Evolutionary conservation across 1,284 basidiomycete species (phyloP).

Genomic region (Trametes sp.): DNA sequence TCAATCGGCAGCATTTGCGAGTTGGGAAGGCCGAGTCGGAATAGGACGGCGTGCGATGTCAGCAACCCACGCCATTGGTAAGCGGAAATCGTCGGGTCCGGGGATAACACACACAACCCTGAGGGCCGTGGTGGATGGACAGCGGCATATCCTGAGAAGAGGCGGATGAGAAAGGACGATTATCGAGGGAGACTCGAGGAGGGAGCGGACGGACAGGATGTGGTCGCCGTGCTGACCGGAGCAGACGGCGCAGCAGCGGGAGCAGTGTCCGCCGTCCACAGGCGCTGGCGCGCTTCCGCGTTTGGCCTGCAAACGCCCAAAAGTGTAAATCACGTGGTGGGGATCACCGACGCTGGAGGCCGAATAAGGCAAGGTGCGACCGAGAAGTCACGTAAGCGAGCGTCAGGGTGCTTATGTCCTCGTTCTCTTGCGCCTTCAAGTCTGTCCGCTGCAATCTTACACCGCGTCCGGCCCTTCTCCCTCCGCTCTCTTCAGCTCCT

Average conservation of each 20-base stretch:
- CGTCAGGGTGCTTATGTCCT: slow-evolving; percentile 31
- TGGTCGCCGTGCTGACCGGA: background rate
- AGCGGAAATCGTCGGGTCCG: slow-evolving; percentile 23
- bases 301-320: background rate
- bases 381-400: slow-evolving; percentile 29
- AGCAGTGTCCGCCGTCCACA: background rate
- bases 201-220: slow-evolving; percentile 6
- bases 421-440: slow-evolving; percentile 16
- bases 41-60: slow-evolving; percentile 20
- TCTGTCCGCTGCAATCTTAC: slow-evolving; percentile 28
- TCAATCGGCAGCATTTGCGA: background rate
- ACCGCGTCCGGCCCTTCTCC: slow-evolving; percentile 26
- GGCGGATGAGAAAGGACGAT: background rate
- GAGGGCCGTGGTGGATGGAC: slow-evolving; percentile 1
- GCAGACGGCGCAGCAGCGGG: background rate
- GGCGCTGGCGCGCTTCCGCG: background rate
- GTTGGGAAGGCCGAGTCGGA: slow-evolving; percentile 11
- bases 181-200: no score
- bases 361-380: slow-evolving; percentile 16
- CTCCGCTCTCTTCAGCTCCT: slow-evolving; percentile 19
- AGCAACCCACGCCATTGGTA: slow-evolving; percentile 27
- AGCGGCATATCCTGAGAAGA: background rate
- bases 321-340: slow-evolving; percentile 21
- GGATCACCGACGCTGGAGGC: slow-evolving; percentile 5
- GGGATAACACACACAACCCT: slow-evolving; percentile 6